Percentiles rank a stretch among this genome's conserved stretches.
Evolutionary conservation across 176 grass and related monocot genomes (phyloP).

Genomic region (Tuctoria greenei): DNA sequence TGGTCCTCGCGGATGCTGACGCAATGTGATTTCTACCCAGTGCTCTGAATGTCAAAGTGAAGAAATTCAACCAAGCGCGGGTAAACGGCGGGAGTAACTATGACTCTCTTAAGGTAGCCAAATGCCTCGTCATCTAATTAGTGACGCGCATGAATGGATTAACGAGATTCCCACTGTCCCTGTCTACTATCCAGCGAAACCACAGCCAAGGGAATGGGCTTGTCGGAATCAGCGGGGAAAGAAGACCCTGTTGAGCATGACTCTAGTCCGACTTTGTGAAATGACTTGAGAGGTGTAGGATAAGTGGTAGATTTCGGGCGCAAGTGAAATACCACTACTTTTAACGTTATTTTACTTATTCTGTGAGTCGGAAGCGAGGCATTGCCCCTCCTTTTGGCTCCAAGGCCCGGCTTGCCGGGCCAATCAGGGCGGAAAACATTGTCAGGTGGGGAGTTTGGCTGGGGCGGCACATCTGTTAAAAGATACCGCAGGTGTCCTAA

Average conservation of each 20-base stretch:
- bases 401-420: neutral
- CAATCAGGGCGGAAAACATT: constrained; percentile 58
- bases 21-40: constrained; percentile 83
- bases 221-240: too few species aligned
- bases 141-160: constrained; percentile 70
- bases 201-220: too few species aligned
- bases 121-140: constrained; percentile 70
- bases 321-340: constrained; percentile 65
- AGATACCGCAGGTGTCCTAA: constrained; percentile 67
- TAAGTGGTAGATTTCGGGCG: constrained; percentile 9
- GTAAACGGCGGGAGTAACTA: constrained; percentile 80
- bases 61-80: constrained; percentile 83
- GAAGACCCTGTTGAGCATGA: too few species aligned
- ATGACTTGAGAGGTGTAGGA: constrained; percentile 8
- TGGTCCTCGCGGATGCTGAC: constrained; percentile 37
- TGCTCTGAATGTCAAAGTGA: constrained; percentile 88
- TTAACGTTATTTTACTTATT: constrained; percentile 68
- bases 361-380: constrained; percentile 42
- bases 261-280: neutral
- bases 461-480: constrained; percentile 65
- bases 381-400: neutral
- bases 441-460: constrained; percentile 68
- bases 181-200: too few species aligned
- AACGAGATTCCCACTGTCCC: constrained; percentile 42
- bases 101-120: constrained; percentile 88